Base-by-base conservation (phyloP, 2,329 filamentous ascomycete genomes). In the Decorospora gaudefroyi region DNA sequence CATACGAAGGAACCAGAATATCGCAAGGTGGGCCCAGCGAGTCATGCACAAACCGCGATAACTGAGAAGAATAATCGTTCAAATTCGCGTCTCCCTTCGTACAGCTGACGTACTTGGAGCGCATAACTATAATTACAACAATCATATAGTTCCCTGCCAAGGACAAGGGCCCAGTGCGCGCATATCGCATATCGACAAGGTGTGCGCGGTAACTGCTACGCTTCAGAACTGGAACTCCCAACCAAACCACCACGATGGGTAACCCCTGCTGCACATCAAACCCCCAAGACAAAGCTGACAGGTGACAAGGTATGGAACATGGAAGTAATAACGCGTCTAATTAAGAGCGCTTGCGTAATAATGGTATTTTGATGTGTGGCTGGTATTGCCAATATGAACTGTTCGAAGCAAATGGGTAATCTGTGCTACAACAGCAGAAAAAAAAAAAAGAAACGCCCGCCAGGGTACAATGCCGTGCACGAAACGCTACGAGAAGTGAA, bases 371-470 rank as follows among this genome's bases (percentile, higher is more conserved):
- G 19, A 15, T 8, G 40, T 8, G 40, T 43, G 39, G 39, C 28
- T 34, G 33, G 22, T 18, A 9, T 33, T 11, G 35, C 40, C 17
- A 33, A 37, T 27, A 18, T 27, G 37, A 28, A 34, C 35, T 11
- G n/a, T 12, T 29, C 25, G 34, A 49, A 44, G 37, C 40, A 53
- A 48, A 45, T 53, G 41, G 50, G 47, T 51, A 51, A 26, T 51
- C 32, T 26, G 41, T 42, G 21, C 12, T 33, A 40, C 22, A 30
- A 49, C 23, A 27, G 31, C 28, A 49, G 16, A 42, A 36, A 39
- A 27, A 19, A 25, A 35, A 32, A 40, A 53, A 46, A 49, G 17
- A 45, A 65, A 68, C 63, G 62, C 66, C 66, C 63, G 63, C 66
- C 64, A 64, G 55, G 59, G 53, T 55, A 59, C 62, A 57, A 55